Percentiles rank a stretch among this genome's conserved stretches.
Evolutionary conservation across 306 rosid genomes (phyloP).

Genomic region (Delonix regia): DNA sequence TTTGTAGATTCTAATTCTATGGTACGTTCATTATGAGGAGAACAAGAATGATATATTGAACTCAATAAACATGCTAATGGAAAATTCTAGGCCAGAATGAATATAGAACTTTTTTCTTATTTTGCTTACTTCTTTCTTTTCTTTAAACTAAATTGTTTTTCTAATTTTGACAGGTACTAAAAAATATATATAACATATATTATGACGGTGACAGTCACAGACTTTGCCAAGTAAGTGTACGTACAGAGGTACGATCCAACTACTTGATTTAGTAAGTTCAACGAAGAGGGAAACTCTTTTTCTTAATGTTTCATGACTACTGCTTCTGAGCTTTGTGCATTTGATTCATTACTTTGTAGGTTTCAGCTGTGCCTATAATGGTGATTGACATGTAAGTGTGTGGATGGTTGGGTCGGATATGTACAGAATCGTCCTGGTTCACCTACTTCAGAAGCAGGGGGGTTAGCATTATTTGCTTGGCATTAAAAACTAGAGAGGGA

Average conservation of each 20-base stretch:
- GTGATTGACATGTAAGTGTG: not conserved
- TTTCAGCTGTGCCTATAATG: not conserved
- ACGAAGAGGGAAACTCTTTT: not conserved
- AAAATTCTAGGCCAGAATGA: too few species aligned
- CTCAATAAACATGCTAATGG: too few species aligned
- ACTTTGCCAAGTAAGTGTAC: not conserved
- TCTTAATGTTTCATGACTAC: not conserved
- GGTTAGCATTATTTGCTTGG: too few species aligned
- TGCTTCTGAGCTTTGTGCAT: not conserved
- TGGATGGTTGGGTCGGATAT: constrained; percentile 8
- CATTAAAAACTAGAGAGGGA: too few species aligned
- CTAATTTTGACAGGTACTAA: too few species aligned
- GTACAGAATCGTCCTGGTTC: not conserved
- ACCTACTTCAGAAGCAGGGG: not conserved
- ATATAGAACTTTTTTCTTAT: not conserved
- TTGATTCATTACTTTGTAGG: not conserved
- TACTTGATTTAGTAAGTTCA: not conserved
- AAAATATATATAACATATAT: not conserved
- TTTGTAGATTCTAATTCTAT: not conserved
- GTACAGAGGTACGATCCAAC: not conserved
- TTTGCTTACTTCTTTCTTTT: too few species aligned
- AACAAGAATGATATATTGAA: too few species aligned
- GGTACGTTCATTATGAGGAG: not conserved
- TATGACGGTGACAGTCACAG: not conserved
- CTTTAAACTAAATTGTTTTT: too few species aligned